Evolutionary conservation across 75 land plant species (phyloP), one percentile per base, ranked within the genome.

Genomic region (Cunninghamia lanceolata): DNA sequence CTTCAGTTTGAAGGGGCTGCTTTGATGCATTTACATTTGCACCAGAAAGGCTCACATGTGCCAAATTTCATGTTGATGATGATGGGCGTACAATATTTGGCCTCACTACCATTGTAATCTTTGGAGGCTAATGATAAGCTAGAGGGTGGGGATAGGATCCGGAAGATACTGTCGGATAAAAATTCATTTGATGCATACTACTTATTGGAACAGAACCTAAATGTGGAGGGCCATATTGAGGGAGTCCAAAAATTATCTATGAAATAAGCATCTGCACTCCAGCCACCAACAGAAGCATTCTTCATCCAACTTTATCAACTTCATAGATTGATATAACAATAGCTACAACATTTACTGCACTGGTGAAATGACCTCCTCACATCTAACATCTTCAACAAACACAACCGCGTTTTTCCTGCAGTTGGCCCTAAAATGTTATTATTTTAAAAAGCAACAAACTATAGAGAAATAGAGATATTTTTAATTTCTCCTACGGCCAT

Each of bases 301-400:
- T 85, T 16, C 94, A 40, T 9, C 96, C 96, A 32, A 84, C 73
- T 40, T 47, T 84, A 52, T 94, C 96, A 50, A 50, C 53, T 1
- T 15, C 13, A 16, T 11, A 50, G 11, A 50, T 50, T 50, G 53
- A 50, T 11, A 76, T 93, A 91, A 15, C 75, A 6, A 46, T 46
- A 19, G 74, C 93, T 85, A 13, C 92, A 85, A 9, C 88, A 46
- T 89, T 90, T 30, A 91, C 89, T 3, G 83, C 63, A 3, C 94
- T 93, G 1, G 92, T 89, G n/a, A n/a, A n/a, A n/a, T n/a, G n/a
- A n/a, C n/a, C n/a, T n/a, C n/a, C n/a, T n/a, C n/a, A n/a, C n/a
- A n/a, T n/a, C n/a, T n/a, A n/a, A n/a, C n/a, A n/a, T n/a, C n/a
- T n/a, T n/a, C n/a, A n/a, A n/a, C n/a, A n/a, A n/a, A n/a, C n/a